Conservation (phyloP, 2,329 filamentous ascomycete genomes). For the Monosporascus cannonballus region DNA sequence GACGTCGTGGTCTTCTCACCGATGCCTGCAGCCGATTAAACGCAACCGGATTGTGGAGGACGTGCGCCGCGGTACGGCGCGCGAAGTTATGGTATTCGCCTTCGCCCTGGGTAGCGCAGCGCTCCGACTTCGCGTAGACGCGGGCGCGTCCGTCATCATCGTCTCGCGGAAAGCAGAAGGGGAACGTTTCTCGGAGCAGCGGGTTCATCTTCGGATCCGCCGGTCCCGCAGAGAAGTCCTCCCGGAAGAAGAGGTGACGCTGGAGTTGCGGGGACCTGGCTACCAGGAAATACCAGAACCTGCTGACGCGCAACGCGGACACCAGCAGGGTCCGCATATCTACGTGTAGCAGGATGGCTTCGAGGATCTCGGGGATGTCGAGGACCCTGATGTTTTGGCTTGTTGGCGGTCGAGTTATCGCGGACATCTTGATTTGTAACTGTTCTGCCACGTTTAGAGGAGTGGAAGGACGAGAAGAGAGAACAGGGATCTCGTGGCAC, state of each 20-base stretch:
- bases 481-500: too few relatives aligned
- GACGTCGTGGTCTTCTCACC: background rate
- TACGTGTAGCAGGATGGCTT: constrained; percentile 4
- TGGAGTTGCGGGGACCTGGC: constrained; percentile 3
- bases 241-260: constrained; percentile 5
- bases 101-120: background rate
- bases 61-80: background rate
- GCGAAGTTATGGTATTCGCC: background rate
- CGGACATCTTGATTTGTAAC: background rate
- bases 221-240: background rate
- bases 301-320: constrained; percentile 5
- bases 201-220: background rate
- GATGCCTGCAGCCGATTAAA: constrained; percentile 1
- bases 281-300: constrained; percentile 2
- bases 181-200: constrained; percentile 2
- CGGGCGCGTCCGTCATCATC: background rate
- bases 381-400: background rate
- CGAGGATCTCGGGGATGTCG: constrained; percentile 7
- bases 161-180: background rate
- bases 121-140: background rate
- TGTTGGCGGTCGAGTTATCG: background rate
- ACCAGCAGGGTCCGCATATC: constrained; percentile 5
- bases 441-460: too few relatives aligned
- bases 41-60: background rate
- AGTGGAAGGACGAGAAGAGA: too few relatives aligned